A percentile compares a stretch with the other conserved stretches of the same genome.
Conservation (phyloP, 179 eudicot genomes). For the Heliamphora pulchella region DNA sequence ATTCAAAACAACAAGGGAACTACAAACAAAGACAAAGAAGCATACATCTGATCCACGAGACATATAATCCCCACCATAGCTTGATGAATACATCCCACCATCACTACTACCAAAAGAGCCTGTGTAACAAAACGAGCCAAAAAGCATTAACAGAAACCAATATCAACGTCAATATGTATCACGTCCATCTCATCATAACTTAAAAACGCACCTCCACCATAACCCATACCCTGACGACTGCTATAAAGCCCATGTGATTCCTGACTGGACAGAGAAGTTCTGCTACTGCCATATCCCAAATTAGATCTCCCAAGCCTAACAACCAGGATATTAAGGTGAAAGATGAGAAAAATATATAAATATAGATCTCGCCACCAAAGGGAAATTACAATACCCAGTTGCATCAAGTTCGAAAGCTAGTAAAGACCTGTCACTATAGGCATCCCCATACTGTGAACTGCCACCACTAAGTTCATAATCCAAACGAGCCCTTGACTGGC, state of each 20-base stretch:
- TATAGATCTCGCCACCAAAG: neutral
- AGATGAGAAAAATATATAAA: neutral
- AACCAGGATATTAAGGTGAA: neutral
- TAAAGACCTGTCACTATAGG: conserved; percentile 72
- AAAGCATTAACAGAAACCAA: neutral
- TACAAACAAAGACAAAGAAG: conserved; percentile 6
- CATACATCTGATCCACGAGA: conserved; percentile 86
- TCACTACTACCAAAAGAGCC: conserved; percentile 69
- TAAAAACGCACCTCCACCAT: conserved; percentile 51
- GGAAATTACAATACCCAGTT: neutral
- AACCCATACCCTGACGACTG: conserved; percentile 74
- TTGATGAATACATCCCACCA: conserved; percentile 72
- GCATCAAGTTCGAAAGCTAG: neutral
- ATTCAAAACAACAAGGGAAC: neutral
- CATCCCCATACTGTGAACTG: conserved; percentile 65
- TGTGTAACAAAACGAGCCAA: conserved; percentile 19
- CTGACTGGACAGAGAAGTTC: conserved; percentile 59
- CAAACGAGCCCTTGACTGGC: conserved; percentile 83
- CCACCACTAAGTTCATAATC: conserved; percentile 76
- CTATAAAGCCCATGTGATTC: conserved; percentile 78
- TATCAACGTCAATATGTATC: neutral
- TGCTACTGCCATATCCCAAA: conserved; percentile 63
- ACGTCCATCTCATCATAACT: neutral
- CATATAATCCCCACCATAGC: conserved; percentile 60
- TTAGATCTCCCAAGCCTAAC: conserved; percentile 76